phyloP scores from a whole-genome alignment of 2,329 filamentous ascomycete genomes.

The Cordyceps farinosa region DNA sequence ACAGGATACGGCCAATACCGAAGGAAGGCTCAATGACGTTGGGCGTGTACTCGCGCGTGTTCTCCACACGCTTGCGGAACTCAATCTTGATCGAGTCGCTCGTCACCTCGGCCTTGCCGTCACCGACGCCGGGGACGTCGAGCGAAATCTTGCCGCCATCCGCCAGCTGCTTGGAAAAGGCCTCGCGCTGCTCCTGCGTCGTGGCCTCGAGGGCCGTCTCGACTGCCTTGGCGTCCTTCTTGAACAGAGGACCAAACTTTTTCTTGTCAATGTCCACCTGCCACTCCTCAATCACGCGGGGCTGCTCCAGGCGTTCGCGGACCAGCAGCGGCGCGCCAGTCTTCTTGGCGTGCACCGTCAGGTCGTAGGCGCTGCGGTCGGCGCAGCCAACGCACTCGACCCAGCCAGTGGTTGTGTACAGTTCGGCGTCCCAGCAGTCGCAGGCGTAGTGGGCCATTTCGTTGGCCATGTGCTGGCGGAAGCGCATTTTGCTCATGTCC shows the following conservation, averaged over 20 bases:
- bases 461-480: slow-evolving; percentile 90
- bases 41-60: slow-evolving; percentile 85
- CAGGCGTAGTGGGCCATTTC: slow-evolving; percentile 84
- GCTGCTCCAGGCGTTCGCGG: slow-evolving; percentile 74
- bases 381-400: slow-evolving; percentile 98
- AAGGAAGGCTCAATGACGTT: slow-evolving; percentile 98
- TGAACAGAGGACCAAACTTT: slow-evolving; percentile 92
- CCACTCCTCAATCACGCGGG: slow-evolving; percentile 80
- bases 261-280: slow-evolving; percentile 87
- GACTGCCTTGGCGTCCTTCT: slow-evolving; percentile 86
- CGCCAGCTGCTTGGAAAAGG: slow-evolving; percentile 69
- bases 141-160: slow-evolving; percentile 72
- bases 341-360: slow-evolving; percentile 88
- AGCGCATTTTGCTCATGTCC: slow-evolving; percentile 83
- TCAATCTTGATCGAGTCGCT: slow-evolving; percentile 80
- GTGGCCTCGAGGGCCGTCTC: slow-evolving; percentile 74
- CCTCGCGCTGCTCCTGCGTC: slow-evolving; percentile 76
- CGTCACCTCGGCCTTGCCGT: slow-evolving; percentile 73
- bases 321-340: slow-evolving; percentile 85
- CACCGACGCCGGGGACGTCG: slow-evolving; percentile 63
- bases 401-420: slow-evolving; percentile 91
- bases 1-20: slow-evolving; percentile 91
- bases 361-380: slow-evolving; percentile 90
- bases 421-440: slow-evolving; percentile 97
- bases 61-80: slow-evolving; percentile 76